Evolutionary conservation across 2,329 filamentous ascomycete genomes (phyloP).

Genomic region (Sporothrix pallida): DNA sequence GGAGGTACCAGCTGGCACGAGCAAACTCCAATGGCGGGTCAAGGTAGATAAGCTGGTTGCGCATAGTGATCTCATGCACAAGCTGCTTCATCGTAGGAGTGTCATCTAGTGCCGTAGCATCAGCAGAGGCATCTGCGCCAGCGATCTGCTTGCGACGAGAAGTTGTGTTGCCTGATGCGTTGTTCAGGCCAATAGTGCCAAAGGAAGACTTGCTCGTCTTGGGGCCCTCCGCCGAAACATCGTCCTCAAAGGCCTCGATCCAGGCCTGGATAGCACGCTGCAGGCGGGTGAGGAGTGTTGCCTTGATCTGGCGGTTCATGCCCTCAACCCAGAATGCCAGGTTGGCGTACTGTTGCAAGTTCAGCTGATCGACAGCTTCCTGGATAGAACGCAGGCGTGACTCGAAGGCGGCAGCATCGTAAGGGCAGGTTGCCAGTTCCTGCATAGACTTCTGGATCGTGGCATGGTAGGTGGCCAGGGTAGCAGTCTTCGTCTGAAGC

Average conservation of each 20-base stretch:
- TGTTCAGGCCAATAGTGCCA: slow-evolving; percentile 21
- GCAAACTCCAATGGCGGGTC: slow-evolving; percentile 93
- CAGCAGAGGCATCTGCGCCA: slow-evolving; percentile 45
- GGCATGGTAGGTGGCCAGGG: slow-evolving; percentile 78
- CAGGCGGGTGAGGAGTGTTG: slow-evolving; percentile 79
- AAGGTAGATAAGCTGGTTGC: slow-evolving; percentile 95
- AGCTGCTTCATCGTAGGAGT: slow-evolving; percentile 72
- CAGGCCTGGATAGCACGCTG: slow-evolving; percentile 82
- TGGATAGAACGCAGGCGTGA: slow-evolving; percentile 84
- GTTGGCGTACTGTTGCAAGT: slow-evolving; percentile 95
- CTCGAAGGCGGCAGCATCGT: slow-evolving; percentile 79
- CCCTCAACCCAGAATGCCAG: slow-evolving; percentile 86
- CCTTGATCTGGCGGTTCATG: slow-evolving; percentile 85
- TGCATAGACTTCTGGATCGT: slow-evolving; percentile 79
- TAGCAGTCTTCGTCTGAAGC: slow-evolving; percentile 84
- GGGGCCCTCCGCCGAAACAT: slow-evolving; percentile 50
- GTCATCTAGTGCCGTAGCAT: slow-evolving; percentile 49
- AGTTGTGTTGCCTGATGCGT: neutral
- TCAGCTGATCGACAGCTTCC: slow-evolving; percentile 91
- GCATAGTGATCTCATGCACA: slow-evolving; percentile 94
- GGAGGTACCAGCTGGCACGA: slow-evolving; percentile 88
- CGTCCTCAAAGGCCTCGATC: slow-evolving; percentile 82
- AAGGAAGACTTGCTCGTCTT: slow-evolving; percentile 34
- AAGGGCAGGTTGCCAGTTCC: slow-evolving; percentile 84
- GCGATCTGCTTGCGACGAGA: slow-evolving; percentile 53